Conservation (phyloP, 441 rosid genomes). For the Pelargonium australe region DNA sequence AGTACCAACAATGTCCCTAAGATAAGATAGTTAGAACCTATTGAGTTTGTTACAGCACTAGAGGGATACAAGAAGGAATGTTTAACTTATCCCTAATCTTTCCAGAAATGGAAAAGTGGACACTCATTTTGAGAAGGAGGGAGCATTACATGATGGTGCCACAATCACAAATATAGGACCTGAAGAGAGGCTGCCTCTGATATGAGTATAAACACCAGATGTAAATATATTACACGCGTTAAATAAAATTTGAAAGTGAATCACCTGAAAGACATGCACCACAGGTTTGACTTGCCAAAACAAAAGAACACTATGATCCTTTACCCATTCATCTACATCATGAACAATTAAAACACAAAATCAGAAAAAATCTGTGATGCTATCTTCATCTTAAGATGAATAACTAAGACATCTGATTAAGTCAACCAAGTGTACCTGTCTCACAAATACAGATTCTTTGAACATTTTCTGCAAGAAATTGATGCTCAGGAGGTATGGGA, state of each 20-base stretch:
- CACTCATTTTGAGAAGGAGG: no score
- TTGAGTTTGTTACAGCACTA: no score
- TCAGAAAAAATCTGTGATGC: no score
- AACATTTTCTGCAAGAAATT: slow-evolving; percentile 64
- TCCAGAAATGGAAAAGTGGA: no score
- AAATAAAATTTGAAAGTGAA: background rate
- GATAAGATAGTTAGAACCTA: no score
- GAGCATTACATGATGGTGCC: background rate
- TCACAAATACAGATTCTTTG: slow-evolving; percentile 64
- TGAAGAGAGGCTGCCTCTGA: background rate
- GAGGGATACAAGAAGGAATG: no score
- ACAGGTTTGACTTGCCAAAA: slow-evolving; percentile 95
- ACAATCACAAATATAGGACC: background rate
- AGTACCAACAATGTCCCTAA: no score
- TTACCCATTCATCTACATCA: slow-evolving; percentile 67
- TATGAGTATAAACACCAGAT: background rate
- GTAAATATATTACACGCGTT: background rate
- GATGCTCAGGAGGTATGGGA: slow-evolving; percentile 59
- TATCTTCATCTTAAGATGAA: background rate
- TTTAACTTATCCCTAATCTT: no score
- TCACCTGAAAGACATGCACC: slow-evolving; percentile 92
- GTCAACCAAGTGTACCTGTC: slow-evolving; percentile 40
- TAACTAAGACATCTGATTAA: background rate
- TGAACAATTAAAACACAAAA: background rate
- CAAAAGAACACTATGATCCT: slow-evolving; percentile 68